phyloP scores from a whole-genome alignment of 2,329 filamentous ascomycete species.

The Beauveria scarabaeidicola region DNA sequence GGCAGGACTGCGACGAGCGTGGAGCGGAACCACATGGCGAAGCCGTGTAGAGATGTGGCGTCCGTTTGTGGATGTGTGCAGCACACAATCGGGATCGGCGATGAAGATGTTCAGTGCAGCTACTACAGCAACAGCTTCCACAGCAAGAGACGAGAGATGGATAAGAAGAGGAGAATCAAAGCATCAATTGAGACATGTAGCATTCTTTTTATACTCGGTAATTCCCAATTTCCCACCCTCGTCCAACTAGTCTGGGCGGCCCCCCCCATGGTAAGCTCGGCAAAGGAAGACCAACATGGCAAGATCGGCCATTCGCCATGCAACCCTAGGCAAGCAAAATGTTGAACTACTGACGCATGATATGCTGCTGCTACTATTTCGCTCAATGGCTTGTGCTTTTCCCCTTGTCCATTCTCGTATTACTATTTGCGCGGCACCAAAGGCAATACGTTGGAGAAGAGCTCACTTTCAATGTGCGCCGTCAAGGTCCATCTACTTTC shows the following conservation, averaged over 20 bases:
- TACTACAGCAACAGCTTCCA: not conserved
- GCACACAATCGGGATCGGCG: not conserved
- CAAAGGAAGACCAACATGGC: not conserved
- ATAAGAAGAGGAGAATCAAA: not conserved
- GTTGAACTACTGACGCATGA: too few relatives aligned
- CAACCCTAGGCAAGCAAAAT: not conserved
- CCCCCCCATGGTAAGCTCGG: not conserved
- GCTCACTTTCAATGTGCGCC: too few relatives aligned
- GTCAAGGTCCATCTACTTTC: not conserved
- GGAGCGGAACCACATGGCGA: constrained; percentile 1
- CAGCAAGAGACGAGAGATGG: not conserved
- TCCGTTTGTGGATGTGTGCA: not conserved
- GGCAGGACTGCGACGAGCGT: constrained; percentile 13
- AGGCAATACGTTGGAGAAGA: too few relatives aligned
- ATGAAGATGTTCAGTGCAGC: not conserved
- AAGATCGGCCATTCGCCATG: not conserved
- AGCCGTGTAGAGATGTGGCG: not conserved
- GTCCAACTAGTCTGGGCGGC: not conserved
- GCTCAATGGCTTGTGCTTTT: too few relatives aligned
- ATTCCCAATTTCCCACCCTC: not conserved
- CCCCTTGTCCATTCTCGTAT: too few relatives aligned
- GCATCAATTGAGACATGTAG: not conserved
- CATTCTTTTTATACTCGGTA: constrained; percentile 2
- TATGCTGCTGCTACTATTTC: too few relatives aligned
- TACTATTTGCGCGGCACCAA: too few relatives aligned